Percentiles rank a stretch among this genome's conserved stretches.
These are phyloP conservation scores for Leccinum griseonigrum DNA, from an alignment of 1,284 basidiomycete species.

Conservation along the genomic window DNA sequence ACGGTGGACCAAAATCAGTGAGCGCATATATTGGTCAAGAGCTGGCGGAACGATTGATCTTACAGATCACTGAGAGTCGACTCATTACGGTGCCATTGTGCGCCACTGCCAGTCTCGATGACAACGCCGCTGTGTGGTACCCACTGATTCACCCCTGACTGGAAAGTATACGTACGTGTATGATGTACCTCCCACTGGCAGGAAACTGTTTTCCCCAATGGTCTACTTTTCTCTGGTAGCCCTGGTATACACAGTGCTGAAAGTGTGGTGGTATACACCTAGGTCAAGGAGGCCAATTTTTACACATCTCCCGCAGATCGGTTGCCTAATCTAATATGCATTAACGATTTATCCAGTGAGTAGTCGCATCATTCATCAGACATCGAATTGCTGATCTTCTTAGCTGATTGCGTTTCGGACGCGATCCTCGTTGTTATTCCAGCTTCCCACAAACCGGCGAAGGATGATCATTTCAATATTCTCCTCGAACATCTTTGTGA, in stretches of 20 bases:
- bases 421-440: slow-evolving; percentile 14
- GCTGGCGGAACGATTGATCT: background rate
- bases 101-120: background rate
- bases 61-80: background rate
- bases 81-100: background rate
- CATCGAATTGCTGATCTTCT: background rate
- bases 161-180: background rate
- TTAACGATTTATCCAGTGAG: slow-evolving; percentile 18
- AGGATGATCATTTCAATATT: slow-evolving; percentile 20
- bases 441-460: slow-evolving; percentile 18
- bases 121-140: background rate
- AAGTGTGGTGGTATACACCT: slow-evolving; percentile 11
- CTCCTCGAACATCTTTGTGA: slow-evolving; percentile 16
- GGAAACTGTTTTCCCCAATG: background rate
- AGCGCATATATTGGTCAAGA: background rate
- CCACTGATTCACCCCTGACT: background rate
- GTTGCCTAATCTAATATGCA: slow-evolving; percentile 4
- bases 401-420: slow-evolving; percentile 23
- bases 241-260: background rate
- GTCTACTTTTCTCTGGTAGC: slow-evolving; percentile 9
- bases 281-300: slow-evolving; percentile 7
- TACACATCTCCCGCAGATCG: background rate
- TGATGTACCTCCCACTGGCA: background rate
- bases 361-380: background rate
- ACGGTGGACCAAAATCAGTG: background rate